A percentile compares a stretch with the other conserved stretches of the same genome.
Conservation (phyloP, 208 protist species). For the Blechomonas ayalai region DNA sequence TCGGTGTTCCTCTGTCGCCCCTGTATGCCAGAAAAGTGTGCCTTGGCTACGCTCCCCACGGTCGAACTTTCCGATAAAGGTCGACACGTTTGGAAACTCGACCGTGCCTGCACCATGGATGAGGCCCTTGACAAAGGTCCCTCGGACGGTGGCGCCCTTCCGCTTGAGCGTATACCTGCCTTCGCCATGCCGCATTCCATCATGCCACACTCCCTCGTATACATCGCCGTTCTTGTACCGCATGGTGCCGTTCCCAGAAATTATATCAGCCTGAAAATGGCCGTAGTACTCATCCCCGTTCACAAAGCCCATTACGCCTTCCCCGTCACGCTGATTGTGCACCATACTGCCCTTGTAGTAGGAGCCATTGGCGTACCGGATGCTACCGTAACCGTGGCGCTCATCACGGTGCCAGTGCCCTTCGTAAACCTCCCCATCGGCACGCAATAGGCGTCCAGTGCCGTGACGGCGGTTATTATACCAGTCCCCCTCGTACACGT, state of each 20-base stretch:
- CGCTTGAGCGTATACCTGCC: slow-evolving; percentile 78
- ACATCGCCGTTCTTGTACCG: slow-evolving; percentile 66
- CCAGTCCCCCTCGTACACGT: slow-evolving; percentile 82
- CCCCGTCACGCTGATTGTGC: slow-evolving; percentile 58
- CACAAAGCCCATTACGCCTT: slow-evolving; percentile 66
- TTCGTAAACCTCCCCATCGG: slow-evolving; percentile 54
- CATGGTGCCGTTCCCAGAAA: slow-evolving; percentile 74
- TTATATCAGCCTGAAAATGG: slow-evolving; percentile 45
- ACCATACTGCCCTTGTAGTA: slow-evolving; percentile 68
- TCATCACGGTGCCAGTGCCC: slow-evolving; percentile 70
- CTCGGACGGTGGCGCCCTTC: slow-evolving; percentile 58
- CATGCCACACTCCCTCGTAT: slow-evolving; percentile 82
- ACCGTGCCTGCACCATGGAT: slow-evolving; percentile 78
- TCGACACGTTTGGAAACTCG: slow-evolving; percentile 48
- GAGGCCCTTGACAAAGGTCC: slow-evolving; percentile 76
- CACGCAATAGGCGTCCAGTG: slow-evolving; percentile 22
- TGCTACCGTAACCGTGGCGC: slow-evolving; percentile 64
- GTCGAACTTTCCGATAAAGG: slow-evolving; percentile 73
- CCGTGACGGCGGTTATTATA: slow-evolving; percentile 64
- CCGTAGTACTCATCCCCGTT: slow-evolving; percentile 88
- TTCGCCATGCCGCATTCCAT: slow-evolving; percentile 77
- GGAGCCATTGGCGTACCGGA: slow-evolving; percentile 45
- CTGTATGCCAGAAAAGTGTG: slow-evolving; percentile 66
- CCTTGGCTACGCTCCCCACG: slow-evolving; percentile 61
- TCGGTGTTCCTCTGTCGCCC: slow-evolving; percentile 2